These are phyloP conservation scores for Durio zibethinus DNA, from an alignment of 345 rosid genomes.

Conservation along the genomic window DNA sequence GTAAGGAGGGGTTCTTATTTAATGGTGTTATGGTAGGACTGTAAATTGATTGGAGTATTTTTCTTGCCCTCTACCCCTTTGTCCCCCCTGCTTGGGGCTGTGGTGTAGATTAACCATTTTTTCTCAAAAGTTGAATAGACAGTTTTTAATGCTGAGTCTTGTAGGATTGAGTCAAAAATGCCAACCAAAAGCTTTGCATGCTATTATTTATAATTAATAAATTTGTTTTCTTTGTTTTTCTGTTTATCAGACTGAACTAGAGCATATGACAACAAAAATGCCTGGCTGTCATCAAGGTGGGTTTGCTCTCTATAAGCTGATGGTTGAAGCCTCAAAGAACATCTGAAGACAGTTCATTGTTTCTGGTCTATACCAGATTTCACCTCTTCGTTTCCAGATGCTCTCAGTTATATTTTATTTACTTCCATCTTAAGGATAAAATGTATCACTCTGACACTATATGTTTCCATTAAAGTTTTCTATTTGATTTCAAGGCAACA, in stretches of 20 bases:
- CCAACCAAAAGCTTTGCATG: neutral
- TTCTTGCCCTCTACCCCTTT: neutral
- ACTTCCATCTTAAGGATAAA: no score
- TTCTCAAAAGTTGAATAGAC: neutral
- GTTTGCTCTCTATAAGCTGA: slow-evolving; percentile 64
- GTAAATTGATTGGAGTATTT: neutral
- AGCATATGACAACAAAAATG: slow-evolving; percentile 66
- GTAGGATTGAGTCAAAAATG: neutral
- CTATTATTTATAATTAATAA: neutral
- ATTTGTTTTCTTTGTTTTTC: slow-evolving; percentile 1
- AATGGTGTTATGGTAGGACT: neutral
- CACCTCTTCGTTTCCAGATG: no score
- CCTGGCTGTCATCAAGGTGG: slow-evolving; percentile 94
- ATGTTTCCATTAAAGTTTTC: neutral
- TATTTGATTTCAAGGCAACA: neutral
- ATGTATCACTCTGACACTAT: neutral
- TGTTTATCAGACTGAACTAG: slow-evolving; percentile 56
- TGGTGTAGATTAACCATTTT: neutral
- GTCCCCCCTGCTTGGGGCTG: neutral
- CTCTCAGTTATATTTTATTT: no score
- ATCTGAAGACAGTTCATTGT: no score
- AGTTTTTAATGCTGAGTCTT: neutral
- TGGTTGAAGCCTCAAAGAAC: slow-evolving; percentile 50
- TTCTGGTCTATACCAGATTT: no score
- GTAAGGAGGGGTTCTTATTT: neutral